Percentiles rank a stretch among this genome's conserved stretches.
phyloP scores from a whole-genome alignment of 805 yeast genomes.

The Maudiozyma serrabonitensis region DNA sequence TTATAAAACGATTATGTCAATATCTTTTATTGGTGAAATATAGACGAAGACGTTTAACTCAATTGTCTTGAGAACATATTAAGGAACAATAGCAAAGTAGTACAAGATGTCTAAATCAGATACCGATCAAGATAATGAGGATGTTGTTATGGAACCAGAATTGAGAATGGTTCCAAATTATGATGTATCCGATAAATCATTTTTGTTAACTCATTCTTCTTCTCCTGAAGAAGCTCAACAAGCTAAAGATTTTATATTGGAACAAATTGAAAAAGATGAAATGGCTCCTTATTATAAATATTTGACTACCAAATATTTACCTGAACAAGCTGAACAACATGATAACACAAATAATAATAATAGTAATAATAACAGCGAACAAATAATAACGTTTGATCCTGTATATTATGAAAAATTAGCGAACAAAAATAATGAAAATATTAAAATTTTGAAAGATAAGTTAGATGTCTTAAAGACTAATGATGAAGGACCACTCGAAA shows the following conservation, averaged over 20 bases:
- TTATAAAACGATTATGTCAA: too few species aligned
- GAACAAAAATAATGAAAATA: conserved; percentile 45
- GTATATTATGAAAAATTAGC: conserved; percentile 41
- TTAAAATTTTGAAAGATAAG: conserved; percentile 36
- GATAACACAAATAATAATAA: not conserved
- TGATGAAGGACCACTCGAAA: conserved; percentile 80
- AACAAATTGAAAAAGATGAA: conserved; percentile 46
- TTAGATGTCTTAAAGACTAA: conserved; percentile 42
- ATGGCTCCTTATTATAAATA: conserved; percentile 80
- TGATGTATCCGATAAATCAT: conserved; percentile 70
- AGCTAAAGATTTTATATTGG: conserved; percentile 31
- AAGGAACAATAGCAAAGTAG: too few species aligned
- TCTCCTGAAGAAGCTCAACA: conserved; percentile 1
- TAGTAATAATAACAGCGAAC: conserved; percentile 10
- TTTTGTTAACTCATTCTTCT: conserved; percentile 39
- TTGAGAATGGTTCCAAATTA: conserved; percentile 63
- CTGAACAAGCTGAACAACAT: not conserved
- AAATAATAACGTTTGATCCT: conserved; percentile 46
- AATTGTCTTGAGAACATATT: too few species aligned
- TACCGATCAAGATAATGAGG: conserved; percentile 13
- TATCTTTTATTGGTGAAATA: too few species aligned
- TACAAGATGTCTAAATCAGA: conserved; percentile 1
- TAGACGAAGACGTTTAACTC: too few species aligned
- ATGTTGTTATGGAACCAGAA: conserved; percentile 19
- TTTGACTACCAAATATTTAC: conserved; percentile 30